Evolutionary conservation across 352 stramenopile genomes (phyloP).

Genomic region (Pythium volutum): DNA sequence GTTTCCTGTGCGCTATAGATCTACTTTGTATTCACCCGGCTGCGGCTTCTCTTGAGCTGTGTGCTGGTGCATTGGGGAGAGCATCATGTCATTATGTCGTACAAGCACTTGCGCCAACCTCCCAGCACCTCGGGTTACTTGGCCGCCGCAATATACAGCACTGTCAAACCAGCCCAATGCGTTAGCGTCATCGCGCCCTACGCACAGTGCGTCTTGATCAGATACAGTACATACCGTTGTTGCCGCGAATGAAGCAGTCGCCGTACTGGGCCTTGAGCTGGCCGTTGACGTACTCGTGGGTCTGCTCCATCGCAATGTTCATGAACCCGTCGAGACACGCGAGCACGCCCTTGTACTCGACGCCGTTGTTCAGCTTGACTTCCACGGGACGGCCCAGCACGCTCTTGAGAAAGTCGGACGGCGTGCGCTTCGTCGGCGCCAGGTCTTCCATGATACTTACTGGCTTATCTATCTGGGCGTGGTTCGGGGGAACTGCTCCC

Average conservation of each 20-base stretch:
- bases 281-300: slow-evolving; percentile 99
- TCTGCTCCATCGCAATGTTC: slow-evolving; percentile 99
- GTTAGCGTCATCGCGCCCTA: background rate
- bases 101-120: no score
- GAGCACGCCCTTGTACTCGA: slow-evolving; percentile 98
- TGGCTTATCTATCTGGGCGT: slow-evolving; percentile 21
- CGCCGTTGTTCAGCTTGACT: slow-evolving; percentile 99
- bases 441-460: slow-evolving; percentile 36
- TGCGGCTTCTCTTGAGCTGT: background rate
- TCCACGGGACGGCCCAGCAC: slow-evolving; percentile 95
- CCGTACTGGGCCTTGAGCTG: slow-evolving; percentile 99
- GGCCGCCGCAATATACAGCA: slow-evolving; percentile 83
- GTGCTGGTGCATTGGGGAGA: no score
- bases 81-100: no score
- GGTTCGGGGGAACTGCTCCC: slow-evolving; percentile 3
- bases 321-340: slow-evolving; percentile 99
- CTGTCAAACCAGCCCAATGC: slow-evolving; percentile 24
- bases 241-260: slow-evolving; percentile 99
- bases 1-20: background rate
- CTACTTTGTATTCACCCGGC: background rate
- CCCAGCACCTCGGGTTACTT: slow-evolving; percentile 54
- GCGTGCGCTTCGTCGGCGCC: slow-evolving; percentile 73
- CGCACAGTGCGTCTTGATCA: background rate
- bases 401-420: slow-evolving; percentile 90
- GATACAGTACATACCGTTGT: slow-evolving; percentile 91